Percentiles rank a stretch among this genome's conserved stretches.
phyloP scores from a whole-genome alignment of 202 grass and related monocot genomes.

The Musa balbisiana region DNA sequence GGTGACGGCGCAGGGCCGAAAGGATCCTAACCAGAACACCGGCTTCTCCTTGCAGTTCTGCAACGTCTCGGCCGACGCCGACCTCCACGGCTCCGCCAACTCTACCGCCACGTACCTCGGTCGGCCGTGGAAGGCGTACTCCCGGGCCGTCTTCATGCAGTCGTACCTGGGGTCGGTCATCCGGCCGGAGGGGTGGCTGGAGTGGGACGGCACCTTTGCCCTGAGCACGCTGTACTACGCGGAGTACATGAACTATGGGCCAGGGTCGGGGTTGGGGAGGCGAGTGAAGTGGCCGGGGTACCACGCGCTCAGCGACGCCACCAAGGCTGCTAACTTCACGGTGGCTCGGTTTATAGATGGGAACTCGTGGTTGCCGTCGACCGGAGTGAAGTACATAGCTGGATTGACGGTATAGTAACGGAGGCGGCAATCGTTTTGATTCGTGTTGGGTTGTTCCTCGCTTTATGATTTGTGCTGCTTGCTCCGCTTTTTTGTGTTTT shows the following conservation, averaged over 20 bases:
- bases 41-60: constrained; percentile 19
- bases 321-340: neutral
- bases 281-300: constrained; percentile 11
- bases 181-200: constrained; percentile 10
- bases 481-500: too few relatives aligned
- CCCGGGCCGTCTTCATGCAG: constrained; percentile 11
- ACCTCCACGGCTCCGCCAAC: neutral
- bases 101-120: constrained; percentile 6
- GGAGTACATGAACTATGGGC: constrained; percentile 67
- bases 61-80: constrained; percentile 6
- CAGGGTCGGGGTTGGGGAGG: constrained; percentile 21
- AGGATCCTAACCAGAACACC: constrained; percentile 22
- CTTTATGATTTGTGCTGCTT: too few relatives aligned
- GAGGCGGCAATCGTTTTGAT: too few relatives aligned
- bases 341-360: constrained; percentile 13
- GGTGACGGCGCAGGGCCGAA: constrained; percentile 12
- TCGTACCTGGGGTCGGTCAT: neutral
- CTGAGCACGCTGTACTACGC: constrained; percentile 50
- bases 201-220: constrained; percentile 11
- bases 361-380: constrained; percentile 8
- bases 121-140: constrained; percentile 17
- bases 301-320: neutral
- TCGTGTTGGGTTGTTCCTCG: too few relatives aligned
- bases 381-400: constrained; percentile 7
- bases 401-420: constrained; percentile 1